These are phyloP conservation scores for Dillenia turbinata DNA, from an alignment of 164 flowering plant genomes.

Conservation along the genomic window DNA sequence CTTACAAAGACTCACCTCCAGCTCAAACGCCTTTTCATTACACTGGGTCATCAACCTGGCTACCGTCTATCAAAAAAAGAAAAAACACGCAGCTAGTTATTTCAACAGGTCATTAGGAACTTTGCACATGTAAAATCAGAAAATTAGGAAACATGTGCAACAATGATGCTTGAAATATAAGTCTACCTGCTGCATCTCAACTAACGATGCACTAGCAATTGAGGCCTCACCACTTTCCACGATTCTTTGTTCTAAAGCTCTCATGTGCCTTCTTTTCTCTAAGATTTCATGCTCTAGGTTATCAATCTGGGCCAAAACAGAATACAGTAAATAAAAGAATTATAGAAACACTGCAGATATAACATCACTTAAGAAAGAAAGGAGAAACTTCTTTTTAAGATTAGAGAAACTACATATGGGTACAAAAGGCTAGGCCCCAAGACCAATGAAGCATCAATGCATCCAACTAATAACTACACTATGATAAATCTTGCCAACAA, in stretches of 20 bases:
- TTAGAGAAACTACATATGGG: too few species aligned
- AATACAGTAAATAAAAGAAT: background rate
- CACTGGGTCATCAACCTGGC: slow-evolving; percentile 85
- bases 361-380: background rate
- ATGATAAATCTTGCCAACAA: too few species aligned
- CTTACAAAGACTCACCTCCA: slow-evolving; percentile 54
- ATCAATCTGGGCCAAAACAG: slow-evolving; percentile 48
- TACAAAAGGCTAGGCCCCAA: too few species aligned
- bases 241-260: slow-evolving; percentile 77
- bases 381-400: too few species aligned
- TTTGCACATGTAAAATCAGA: background rate
- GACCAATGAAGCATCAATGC: too few species aligned
- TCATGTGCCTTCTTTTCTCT: slow-evolving; percentile 81
- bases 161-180: background rate
- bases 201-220: slow-evolving; percentile 68
- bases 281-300: slow-evolving; percentile 82
- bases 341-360: background rate
- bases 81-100: background rate
- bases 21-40: slow-evolving; percentile 87
- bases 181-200: slow-evolving; percentile 96
- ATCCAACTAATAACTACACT: too few species aligned
- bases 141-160: background rate
- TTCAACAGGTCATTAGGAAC: too few species aligned
- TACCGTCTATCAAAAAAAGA: slow-evolving; percentile 52
- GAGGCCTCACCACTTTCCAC: slow-evolving; percentile 82